Base-by-base conservation (phyloP, 1,139 yeast species). In the Geotrichum bryndzae region DNA sequence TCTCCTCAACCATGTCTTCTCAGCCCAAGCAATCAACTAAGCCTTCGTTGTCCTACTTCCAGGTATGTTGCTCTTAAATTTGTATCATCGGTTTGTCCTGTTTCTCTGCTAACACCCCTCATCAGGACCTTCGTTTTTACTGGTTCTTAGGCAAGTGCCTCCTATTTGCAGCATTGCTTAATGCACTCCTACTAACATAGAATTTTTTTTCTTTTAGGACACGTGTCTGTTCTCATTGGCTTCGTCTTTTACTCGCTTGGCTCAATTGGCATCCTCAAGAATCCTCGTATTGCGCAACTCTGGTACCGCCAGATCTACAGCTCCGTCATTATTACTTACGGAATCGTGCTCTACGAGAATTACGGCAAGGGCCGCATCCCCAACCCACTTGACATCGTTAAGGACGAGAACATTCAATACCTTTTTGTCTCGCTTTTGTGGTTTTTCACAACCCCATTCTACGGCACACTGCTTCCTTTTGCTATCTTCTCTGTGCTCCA, bases 311-410 rank as follows among this genome's bases (percentile, higher is more conserved):
- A 83, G 61, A 81, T 89, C 1, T 85, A 85, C 65, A 58, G 86
- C 13, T 88, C 94, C 18, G 86, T 88, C 6, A 72, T 89, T 57
- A 82, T 81, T 67, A 86, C 96, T 50, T 91, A 90, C 74, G 91
- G 90, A 29, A 84, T 92, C 66, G 88, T 90, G 64, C 75, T 88
- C 38, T 85, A 79, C 74, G 94, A 90, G 69, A 73, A 77, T 62
- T 76, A 68, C 69, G 58, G 60, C 53, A 71, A 68, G 63, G 51
- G 46, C 15, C 22, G 29, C 13, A 45, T 54, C 31, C 67, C 72
- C 63, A 70, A 73, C 76, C 63, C 73, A 27, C 67, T 63, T 46
- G 79, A 69, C 41, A 73, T 79, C 57, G 72, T 79, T 63, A 77
- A 75, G 38, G 90, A 88, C 70, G 94, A 87, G 71, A 88, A 87